Evolutionary conservation across 805 yeast genomes (phyloP).

Genomic region (Yarrowia bubula): DNA sequence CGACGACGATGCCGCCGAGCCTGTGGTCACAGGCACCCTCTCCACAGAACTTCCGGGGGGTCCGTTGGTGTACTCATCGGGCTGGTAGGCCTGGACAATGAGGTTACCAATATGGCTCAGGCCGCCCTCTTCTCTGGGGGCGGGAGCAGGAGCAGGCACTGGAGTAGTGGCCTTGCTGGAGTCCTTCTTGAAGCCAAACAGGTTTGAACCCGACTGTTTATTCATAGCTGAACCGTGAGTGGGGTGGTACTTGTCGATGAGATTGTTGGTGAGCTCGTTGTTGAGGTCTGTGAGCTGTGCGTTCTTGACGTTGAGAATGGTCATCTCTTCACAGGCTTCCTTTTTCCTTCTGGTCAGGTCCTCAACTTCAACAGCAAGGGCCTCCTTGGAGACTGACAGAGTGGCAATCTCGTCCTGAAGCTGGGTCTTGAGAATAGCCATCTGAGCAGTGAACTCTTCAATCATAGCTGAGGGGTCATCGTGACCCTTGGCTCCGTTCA

Average conservation of each 20-base stretch:
- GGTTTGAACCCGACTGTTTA: not conserved
- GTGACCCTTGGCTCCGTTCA: slow-evolving; percentile 44
- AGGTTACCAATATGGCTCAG: slow-evolving; percentile 16
- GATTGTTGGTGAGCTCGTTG: slow-evolving; percentile 40
- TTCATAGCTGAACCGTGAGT: slow-evolving; percentile 22
- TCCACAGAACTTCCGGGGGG: slow-evolving; percentile 24
- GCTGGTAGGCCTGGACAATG: slow-evolving; percentile 25
- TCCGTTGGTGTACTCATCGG: slow-evolving; percentile 25
- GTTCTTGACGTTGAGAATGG: slow-evolving; percentile 38
- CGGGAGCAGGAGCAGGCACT: not conserved
- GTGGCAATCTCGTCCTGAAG: slow-evolving; percentile 48
- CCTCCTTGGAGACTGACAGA: slow-evolving; percentile 37
- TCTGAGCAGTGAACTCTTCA: slow-evolving; percentile 43
- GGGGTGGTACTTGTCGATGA: slow-evolving; percentile 38
- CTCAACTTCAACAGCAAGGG: slow-evolving; percentile 36
- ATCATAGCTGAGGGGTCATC: slow-evolving; percentile 39
- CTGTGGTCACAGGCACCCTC: slow-evolving; percentile 7
- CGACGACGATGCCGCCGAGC: not conserved
- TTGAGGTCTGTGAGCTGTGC: slow-evolving; percentile 42
- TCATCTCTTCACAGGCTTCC: slow-evolving; percentile 37
- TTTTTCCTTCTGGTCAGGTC: slow-evolving; percentile 35
- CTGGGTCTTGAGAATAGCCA: slow-evolving; percentile 48
- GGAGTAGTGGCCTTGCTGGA: not conserved
- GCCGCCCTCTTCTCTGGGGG: not conserved
- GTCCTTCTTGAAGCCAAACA: slow-evolving; percentile 24